Conservation (phyloP, 768 basidiomycete species). For the Russula abietina region DNA sequence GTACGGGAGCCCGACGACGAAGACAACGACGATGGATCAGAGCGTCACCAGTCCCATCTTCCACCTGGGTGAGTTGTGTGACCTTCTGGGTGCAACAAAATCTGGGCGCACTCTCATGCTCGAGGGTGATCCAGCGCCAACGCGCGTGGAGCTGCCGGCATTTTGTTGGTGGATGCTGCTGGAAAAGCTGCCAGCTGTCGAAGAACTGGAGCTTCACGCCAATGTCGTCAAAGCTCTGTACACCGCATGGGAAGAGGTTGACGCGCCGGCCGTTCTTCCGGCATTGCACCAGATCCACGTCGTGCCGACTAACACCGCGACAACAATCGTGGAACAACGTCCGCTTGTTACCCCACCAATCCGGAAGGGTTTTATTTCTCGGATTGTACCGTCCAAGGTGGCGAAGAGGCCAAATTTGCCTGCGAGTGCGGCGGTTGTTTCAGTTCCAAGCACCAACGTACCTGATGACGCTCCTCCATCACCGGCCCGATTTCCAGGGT, state of each 20-base stretch:
- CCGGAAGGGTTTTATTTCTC: constrained; percentile 8
- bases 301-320: neutral
- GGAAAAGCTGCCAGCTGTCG: constrained; percentile 9
- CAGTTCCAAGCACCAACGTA: neutral
- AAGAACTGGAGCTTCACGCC: constrained; percentile 1
- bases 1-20: neutral
- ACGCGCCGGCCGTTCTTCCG: constrained; percentile 8
- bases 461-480: neutral
- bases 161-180: constrained; percentile 10
- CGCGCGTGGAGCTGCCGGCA: neutral
- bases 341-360: neutral
- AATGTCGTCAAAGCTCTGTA: neutral
- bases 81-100: constrained; percentile 1
- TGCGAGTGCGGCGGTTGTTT: neutral
- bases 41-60: constrained; percentile 4
- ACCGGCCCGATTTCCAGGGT: neutral
- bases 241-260: constrained; percentile 3
- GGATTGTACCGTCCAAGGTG: constrained; percentile 10
- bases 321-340: neutral
- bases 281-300: neutral
- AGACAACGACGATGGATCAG: no score
- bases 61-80: neutral
- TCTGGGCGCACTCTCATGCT: constrained; percentile 2
- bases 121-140: neutral
- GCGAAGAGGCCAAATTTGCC: neutral